Evolutionary conservation across 352 stramenopile genomes (phyloP).

Genomic region (Peronospora belbahrii): DNA sequence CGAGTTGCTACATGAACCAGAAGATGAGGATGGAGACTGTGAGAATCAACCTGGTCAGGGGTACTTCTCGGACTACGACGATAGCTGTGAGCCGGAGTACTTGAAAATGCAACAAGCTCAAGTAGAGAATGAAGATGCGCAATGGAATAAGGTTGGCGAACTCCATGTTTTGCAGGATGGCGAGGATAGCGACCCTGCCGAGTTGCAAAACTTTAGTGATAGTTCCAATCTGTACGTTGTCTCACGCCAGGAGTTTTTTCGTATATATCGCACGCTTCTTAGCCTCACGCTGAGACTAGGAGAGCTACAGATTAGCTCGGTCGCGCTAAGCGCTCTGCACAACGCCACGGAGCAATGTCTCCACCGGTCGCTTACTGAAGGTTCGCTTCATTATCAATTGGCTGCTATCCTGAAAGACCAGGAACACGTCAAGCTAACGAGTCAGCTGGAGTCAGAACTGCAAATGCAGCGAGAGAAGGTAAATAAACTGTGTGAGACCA

Average conservation of each 20-base stretch:
- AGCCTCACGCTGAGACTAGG: constrained; percentile 25
- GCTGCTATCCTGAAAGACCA: constrained; percentile 48
- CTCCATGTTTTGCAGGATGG: constrained; percentile 29
- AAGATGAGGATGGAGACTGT: constrained; percentile 25
- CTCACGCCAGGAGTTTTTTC: constrained; percentile 47
- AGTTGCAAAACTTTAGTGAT: constrained; percentile 23
- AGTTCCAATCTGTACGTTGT: constrained; percentile 57
- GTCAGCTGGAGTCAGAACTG: constrained; percentile 36
- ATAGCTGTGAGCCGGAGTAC: constrained; percentile 22
- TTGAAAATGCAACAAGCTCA: constrained; percentile 14
- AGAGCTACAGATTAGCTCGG: constrained; percentile 47
- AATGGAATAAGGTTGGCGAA: constrained; percentile 36
- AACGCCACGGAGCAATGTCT: constrained; percentile 71
- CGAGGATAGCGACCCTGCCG: constrained; percentile 17
- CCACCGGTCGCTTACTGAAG: constrained; percentile 44
- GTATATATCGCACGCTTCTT: constrained; percentile 37
- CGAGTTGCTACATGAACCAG: constrained; percentile 29
- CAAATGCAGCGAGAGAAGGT: constrained; percentile 52
- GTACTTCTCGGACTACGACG: constrained; percentile 66
- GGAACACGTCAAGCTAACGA: constrained; percentile 19
- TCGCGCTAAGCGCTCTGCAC: constrained; percentile 69
- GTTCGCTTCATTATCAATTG: constrained; percentile 51
- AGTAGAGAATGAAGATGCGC: constrained; percentile 42
- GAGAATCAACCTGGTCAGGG: constrained; percentile 51
- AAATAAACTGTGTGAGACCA: constrained; percentile 40